phyloP scores from a whole-genome alignment of 169 alveolate genomes.

The Miamiensis avidus region DNA sequence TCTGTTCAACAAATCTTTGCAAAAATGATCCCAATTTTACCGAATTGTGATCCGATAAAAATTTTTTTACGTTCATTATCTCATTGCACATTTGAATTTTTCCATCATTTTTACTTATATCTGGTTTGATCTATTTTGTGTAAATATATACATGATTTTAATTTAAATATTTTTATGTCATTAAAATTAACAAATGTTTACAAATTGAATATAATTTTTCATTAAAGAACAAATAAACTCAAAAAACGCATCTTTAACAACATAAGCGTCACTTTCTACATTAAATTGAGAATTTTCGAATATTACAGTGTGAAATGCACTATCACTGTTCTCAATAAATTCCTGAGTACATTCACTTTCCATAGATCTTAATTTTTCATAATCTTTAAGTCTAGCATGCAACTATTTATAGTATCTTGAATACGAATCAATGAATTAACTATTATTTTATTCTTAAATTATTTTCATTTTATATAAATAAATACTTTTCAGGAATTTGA shows the following conservation, averaged over 20 bases:
- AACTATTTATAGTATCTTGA: conserved; percentile 11
- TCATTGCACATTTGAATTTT: conserved; percentile 12
- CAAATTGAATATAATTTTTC: conserved; percentile 27
- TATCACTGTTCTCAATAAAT: conserved; percentile 13
- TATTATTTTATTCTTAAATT: not conserved
- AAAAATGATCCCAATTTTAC: conserved; percentile 9
- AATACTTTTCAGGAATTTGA: conserved; percentile 17
- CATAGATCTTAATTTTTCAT: conserved; percentile 1
- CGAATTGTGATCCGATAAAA: conserved; percentile 6
- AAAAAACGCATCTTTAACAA: conserved; percentile 37
- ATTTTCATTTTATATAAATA: too few relatives aligned
- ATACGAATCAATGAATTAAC: conserved; percentile 3
- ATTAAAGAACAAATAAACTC: conserved; percentile 17
- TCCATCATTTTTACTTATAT: conserved; percentile 4
- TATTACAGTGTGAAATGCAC: conserved; percentile 19
- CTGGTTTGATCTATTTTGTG: conserved; percentile 1
- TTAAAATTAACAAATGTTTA: not conserved
- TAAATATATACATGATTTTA: not conserved
- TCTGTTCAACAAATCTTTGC: not conserved
- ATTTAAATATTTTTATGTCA: not conserved
- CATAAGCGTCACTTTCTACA: conserved; percentile 23
- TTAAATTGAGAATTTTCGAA: not conserved
- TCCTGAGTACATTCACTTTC: not conserved
- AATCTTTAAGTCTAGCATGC: conserved; percentile 12
- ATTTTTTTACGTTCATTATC: conserved; percentile 4